A percentile compares a stretch with the other conserved stretches of the same genome.
Evolutionary conservation across 495 filamentous ascomycete genomes (phyloP).

Genomic region (Filosporella fistucella): DNA sequence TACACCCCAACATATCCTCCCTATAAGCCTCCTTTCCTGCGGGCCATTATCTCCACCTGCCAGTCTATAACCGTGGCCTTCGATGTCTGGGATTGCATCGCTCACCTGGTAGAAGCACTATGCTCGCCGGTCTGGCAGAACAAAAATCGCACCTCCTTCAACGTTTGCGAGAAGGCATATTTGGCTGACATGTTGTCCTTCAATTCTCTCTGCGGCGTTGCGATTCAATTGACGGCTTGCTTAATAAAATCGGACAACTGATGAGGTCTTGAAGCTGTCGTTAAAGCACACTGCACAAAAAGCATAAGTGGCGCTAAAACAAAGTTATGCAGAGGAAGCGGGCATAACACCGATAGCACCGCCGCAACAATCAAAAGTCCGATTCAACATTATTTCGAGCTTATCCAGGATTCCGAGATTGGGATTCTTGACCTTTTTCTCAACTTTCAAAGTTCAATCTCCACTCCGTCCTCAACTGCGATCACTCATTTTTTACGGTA

Average conservation of each 20-base stretch:
- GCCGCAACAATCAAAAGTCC: too few relatives aligned
- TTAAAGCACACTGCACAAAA: constrained; percentile 11
- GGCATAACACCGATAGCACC: constrained; percentile 6
- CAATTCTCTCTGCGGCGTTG: constrained; percentile 21
- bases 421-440: constrained; percentile 1
- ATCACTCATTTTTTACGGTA: constrained; percentile 1
- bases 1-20: not conserved
- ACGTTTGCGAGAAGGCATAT: constrained; percentile 79
- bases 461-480: constrained; percentile 4
- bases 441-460: not conserved
- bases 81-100: not conserved
- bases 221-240: constrained; percentile 5
- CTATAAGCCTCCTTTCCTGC: not conserved
- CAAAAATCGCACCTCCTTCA: constrained; percentile 95
- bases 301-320: constrained; percentile 20
- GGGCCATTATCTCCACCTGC: too few relatives aligned
- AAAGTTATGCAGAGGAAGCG: constrained; percentile 7
- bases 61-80: too few relatives aligned
- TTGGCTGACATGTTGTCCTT: constrained; percentile 70
- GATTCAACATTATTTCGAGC: constrained; percentile 2
- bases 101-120: constrained; percentile 79
- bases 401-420: not conserved
- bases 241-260: not conserved
- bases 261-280: not conserved
- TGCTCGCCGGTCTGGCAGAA: constrained; percentile 92